Evolutionary conservation across 2,329 filamentous ascomycete species (phyloP).

Genomic region (Exutisphaerella laricina): DNA sequence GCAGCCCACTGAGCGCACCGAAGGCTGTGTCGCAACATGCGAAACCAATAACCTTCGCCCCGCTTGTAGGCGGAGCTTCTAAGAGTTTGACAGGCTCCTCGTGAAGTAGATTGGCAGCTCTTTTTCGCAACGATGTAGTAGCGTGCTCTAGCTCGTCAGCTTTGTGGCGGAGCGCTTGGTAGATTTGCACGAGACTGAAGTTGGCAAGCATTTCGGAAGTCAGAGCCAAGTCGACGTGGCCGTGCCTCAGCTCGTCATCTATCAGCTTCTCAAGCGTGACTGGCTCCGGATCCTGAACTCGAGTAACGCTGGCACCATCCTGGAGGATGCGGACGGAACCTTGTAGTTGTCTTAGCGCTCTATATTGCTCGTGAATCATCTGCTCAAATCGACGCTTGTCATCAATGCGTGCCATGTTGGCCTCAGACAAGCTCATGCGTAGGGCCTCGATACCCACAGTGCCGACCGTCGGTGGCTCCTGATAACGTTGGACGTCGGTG

Average conservation of each 20-base stretch:
- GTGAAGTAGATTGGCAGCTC: background rate
- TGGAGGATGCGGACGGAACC: too few relatives aligned
- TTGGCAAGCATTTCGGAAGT: conserved; percentile 2
- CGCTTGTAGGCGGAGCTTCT: conserved; percentile 5
- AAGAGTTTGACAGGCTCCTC: conserved; percentile 3
- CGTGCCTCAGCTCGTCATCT: background rate
- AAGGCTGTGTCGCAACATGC: conserved; percentile 11
- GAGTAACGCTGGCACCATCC: too few relatives aligned
- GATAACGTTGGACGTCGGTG: conserved; percentile 7
- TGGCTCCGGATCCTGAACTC: conserved; percentile 9
- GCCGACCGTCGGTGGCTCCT: background rate
- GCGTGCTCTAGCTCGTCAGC: conserved; percentile 6
- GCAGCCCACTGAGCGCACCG: conserved; percentile 4
- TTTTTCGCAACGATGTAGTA: conserved; percentile 6
- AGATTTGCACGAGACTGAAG: conserved; percentile 7
- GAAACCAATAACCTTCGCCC: conserved; percentile 2
- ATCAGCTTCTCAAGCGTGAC: background rate
- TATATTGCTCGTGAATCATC: conserved; percentile 1
- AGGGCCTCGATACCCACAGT: conserved; percentile 1
- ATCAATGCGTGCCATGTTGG: conserved; percentile 9
- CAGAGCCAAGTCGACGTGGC: background rate
- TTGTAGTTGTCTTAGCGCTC: too few relatives aligned
- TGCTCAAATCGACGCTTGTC: conserved; percentile 11
- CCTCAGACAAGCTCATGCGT: conserved; percentile 5
- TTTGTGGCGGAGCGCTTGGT: conserved; percentile 3